Evolutionary conservation across 768 basidiomycete genomes (phyloP).

Genomic region (Collybia nuda): DNA sequence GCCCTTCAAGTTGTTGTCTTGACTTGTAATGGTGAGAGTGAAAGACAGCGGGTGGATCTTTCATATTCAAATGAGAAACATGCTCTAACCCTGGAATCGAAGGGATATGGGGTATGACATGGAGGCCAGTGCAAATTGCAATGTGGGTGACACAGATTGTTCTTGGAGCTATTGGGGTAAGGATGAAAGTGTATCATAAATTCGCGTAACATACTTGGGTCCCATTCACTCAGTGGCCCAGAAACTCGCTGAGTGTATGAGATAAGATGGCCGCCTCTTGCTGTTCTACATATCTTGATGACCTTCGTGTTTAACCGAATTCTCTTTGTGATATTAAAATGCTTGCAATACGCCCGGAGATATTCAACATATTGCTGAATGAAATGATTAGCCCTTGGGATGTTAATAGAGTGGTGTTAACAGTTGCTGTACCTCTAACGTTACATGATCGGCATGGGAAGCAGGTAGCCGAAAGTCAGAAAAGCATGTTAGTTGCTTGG

Average conservation of each 20-base stretch:
- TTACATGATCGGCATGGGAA: constrained; percentile 46
- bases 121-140: constrained; percentile 55
- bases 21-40: constrained; percentile 56
- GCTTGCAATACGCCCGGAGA: constrained; percentile 41
- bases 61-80: constrained; percentile 21
- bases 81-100: constrained; percentile 47
- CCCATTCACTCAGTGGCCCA: constrained; percentile 23
- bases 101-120: constrained; percentile 53
- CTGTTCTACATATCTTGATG: constrained; percentile 31
- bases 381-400: neutral
- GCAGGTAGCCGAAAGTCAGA: constrained; percentile 56
- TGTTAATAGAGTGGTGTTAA: neutral
- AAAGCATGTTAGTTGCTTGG: constrained; percentile 60
- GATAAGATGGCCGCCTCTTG: constrained; percentile 34
- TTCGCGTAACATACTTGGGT: constrained; percentile 18
- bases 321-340: constrained; percentile 37
- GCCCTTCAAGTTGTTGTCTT: constrained; percentile 40
- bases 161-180: constrained; percentile 17
- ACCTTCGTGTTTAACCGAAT: constrained; percentile 39
- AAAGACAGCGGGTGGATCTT: constrained; percentile 28
- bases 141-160: constrained; percentile 38
- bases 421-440: constrained; percentile 29
- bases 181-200: neutral
- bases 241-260: constrained; percentile 25
- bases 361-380: constrained; percentile 49